Evolutionary conservation across 1,284 basidiomycete species (phyloP).

Genomic region (Apiotrichum veenhuisii): DNA sequence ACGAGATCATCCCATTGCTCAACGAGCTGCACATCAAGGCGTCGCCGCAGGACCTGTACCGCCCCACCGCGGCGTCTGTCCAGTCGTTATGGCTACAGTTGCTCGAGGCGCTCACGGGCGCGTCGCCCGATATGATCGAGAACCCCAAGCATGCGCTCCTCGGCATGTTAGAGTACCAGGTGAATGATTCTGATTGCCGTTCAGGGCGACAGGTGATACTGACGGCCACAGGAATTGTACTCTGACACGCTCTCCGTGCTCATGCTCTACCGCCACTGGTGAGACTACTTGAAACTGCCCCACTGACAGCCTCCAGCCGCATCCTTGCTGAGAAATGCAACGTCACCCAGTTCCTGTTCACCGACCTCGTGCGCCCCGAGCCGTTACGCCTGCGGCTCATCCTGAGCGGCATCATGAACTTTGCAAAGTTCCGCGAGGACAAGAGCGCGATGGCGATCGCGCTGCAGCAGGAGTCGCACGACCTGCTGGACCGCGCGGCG

Average conservation of each 20-base stretch:
- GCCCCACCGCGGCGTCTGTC: conserved; percentile 65
- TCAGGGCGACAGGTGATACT: no score
- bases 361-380: conserved; percentile 69
- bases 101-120: conserved; percentile 65
- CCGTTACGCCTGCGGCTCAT: conserved; percentile 65
- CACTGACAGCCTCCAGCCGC: conserved; percentile 40
- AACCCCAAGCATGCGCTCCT: conserved; percentile 60
- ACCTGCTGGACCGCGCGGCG: conserved; percentile 16
- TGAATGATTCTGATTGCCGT: conserved; percentile 31
- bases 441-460: conserved; percentile 18
- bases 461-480: conserved; percentile 21
- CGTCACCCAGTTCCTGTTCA: conserved; percentile 69
- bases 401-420: conserved; percentile 85
- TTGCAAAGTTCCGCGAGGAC: conserved; percentile 66
- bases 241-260: conserved; percentile 57
- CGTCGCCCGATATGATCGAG: conserved; percentile 60
- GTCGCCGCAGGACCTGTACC: conserved; percentile 64
- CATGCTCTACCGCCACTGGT: conserved; percentile 66
- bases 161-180: conserved; percentile 53
- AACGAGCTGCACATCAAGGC: conserved; percentile 50
- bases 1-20: conserved; percentile 33
- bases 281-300: conserved; percentile 51
- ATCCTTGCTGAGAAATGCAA: conserved; percentile 65
- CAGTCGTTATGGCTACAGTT: conserved; percentile 54
- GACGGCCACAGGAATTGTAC: conserved; percentile 60